These are phyloP conservation scores for Oryza brachyantha DNA, from an alignment of 176 grass and related monocot genomes.

Conservation along the genomic window DNA sequence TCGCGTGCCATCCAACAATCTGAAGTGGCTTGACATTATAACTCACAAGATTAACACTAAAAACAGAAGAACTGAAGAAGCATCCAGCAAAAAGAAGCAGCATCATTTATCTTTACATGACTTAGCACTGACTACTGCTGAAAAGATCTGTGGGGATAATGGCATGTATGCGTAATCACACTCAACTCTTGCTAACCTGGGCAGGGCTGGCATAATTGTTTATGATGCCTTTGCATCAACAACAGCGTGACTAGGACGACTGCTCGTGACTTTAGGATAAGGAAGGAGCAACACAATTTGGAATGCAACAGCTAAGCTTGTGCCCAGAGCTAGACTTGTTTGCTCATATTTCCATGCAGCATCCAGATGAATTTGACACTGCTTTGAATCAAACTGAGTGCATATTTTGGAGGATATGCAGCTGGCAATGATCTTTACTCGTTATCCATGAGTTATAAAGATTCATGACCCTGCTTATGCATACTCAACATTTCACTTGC, in stretches of 20 bases:
- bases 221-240: slow-evolving; percentile 48
- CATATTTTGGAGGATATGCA: neutral
- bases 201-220: slow-evolving; percentile 51
- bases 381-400: neutral
- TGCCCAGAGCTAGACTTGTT: neutral
- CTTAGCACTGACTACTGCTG: slow-evolving; percentile 48
- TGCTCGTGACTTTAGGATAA: slow-evolving; percentile 39
- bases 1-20: neutral
- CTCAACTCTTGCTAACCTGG: slow-evolving; percentile 38
- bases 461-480: neutral
- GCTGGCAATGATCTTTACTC: neutral
- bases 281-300: slow-evolving; percentile 32
- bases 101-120: slow-evolving; percentile 23
- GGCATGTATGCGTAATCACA: slow-evolving; percentile 24
- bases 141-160: slow-evolving; percentile 7
- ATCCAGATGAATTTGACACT: neutral
- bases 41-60: neutral
- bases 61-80: neutral
- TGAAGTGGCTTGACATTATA: neutral
- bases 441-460: neutral
- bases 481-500: slow-evolving; percentile 26
- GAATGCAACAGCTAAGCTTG: slow-evolving; percentile 22
- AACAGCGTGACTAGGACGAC: slow-evolving; percentile 37
- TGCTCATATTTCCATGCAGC: neutral
- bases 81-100: slow-evolving; percentile 29